A percentile compares a stretch with the other conserved stretches of the same genome.
These are phyloP conservation scores for Suillus bovinus DNA, from an alignment of 768 basidiomycete genomes.

Conservation along the genomic window DNA sequence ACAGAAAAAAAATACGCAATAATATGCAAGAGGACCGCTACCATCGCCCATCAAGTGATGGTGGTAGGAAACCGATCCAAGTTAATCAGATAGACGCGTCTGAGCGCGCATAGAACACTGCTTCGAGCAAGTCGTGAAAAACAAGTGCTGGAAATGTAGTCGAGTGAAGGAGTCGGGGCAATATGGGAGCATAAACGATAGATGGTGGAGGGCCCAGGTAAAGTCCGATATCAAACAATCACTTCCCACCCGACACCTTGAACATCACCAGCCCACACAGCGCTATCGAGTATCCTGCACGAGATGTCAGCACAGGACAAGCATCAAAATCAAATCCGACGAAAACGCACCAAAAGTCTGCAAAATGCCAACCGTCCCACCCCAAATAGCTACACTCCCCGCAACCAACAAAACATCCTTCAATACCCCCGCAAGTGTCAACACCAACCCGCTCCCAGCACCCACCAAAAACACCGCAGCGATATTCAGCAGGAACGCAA, in stretches of 20 bases:
- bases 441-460: constrained; percentile 81
- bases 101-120: neutral
- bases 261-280: constrained; percentile 82
- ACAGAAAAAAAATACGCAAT: neutral
- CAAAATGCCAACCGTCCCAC: constrained; percentile 73
- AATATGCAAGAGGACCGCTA: neutral
- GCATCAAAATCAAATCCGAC: neutral
- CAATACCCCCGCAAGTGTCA: constrained; percentile 93
- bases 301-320: constrained; percentile 7
- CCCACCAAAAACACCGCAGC: constrained; percentile 95
- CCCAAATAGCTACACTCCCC: constrained; percentile 87
- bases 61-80: neutral
- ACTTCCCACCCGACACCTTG: constrained; percentile 75
- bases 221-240: constrained; percentile 5
- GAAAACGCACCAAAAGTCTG: constrained; percentile 72
- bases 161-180: too few relatives aligned
- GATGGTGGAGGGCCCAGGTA: neutral
- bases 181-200: neutral
- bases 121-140: neutral
- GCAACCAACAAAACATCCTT: constrained; percentile 97
- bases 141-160: neutral
- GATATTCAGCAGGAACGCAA: constrained; percentile 89
- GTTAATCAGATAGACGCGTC: neutral
- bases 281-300: constrained; percentile 82
- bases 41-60: neutral